Evolutionary conservation across 1,284 basidiomycete species (phyloP).

Genomic region (Sporisorium exsertum): DNA sequence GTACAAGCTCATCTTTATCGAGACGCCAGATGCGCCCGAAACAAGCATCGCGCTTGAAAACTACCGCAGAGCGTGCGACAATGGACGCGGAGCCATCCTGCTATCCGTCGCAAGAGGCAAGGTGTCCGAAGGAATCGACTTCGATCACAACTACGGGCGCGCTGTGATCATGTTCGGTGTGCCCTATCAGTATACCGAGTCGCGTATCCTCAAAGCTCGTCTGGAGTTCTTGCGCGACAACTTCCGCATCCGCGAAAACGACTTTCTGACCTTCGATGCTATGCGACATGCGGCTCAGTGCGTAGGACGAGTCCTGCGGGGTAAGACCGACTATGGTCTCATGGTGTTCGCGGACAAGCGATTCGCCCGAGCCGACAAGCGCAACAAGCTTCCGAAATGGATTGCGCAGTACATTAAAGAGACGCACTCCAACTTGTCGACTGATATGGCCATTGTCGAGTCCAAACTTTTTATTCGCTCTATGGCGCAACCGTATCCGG

Average conservation of each 20-base stretch:
- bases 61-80: slow-evolving; percentile 96
- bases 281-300: slow-evolving; percentile 99
- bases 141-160: slow-evolving; percentile 94
- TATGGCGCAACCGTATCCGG: slow-evolving; percentile 95
- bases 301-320: slow-evolving; percentile 94
- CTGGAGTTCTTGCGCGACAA: slow-evolving; percentile 98
- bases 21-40: slow-evolving; percentile 98
- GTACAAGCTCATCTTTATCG: slow-evolving; percentile 98
- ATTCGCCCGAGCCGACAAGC: slow-evolving; percentile 95
- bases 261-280: slow-evolving; percentile 98
- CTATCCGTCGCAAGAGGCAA: slow-evolving; percentile 98
- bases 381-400: slow-evolving; percentile 96
- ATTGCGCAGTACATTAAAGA: slow-evolving; percentile 97
- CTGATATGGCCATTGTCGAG: slow-evolving; percentile 96
- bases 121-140: slow-evolving; percentile 99
- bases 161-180: slow-evolving; percentile 99
- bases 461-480: slow-evolving; percentile 97
- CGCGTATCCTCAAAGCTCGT: slow-evolving; percentile 94
- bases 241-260: slow-evolving; percentile 96
- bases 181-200: slow-evolving; percentile 98
- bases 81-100: slow-evolving; percentile 95
- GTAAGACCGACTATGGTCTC: slow-evolving; percentile 98
- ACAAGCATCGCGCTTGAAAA: slow-evolving; percentile 98
- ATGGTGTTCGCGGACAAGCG: slow-evolving; percentile 99
- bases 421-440: slow-evolving; percentile 94